Percentiles rank a stretch among this genome's conserved stretches.
phyloP scores from a whole-genome alignment of 768 basidiomycete species.

The Leccinum longicurvipes region DNA sequence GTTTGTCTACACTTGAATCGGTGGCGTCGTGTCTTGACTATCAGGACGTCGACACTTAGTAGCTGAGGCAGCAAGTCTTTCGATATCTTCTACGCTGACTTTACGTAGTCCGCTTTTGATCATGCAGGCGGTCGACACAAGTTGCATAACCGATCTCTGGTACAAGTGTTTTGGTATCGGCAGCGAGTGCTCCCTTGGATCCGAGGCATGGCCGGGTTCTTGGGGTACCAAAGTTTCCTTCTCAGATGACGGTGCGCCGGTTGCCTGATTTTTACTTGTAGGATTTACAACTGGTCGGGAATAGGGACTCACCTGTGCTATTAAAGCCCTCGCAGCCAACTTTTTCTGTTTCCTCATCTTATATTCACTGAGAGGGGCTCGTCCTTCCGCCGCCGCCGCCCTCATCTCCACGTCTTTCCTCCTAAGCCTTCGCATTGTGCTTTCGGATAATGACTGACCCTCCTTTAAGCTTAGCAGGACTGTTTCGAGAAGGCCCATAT shows the following conservation, averaged over 20 bases:
- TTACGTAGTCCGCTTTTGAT: background rate
- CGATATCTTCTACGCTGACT: conserved; percentile 13
- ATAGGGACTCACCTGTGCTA: conserved; percentile 9
- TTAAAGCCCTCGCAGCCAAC: background rate
- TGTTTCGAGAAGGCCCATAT: conserved; percentile 15
- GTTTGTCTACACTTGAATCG: background rate
- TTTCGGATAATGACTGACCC: conserved; percentile 23
- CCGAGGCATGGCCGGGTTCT: background rate
- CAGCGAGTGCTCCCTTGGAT: background rate
- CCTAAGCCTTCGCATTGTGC: conserved; percentile 23
- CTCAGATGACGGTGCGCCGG: background rate
- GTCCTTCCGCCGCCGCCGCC: conserved; percentile 21
- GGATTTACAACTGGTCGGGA: background rate
- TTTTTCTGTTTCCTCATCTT: conserved; percentile 21
- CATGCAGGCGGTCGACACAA: background rate
- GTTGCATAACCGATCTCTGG: background rate
- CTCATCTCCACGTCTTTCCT: conserved; percentile 21
- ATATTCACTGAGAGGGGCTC: conserved; percentile 21
- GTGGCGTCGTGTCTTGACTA: background rate
- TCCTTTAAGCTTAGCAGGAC: conserved; percentile 23
- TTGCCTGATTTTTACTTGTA: conserved; percentile 1
- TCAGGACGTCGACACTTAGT: background rate
- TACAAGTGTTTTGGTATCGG: background rate
- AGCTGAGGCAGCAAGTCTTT: conserved; percentile 12
- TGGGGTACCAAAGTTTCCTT: background rate